Base-by-base conservation (phyloP, 208 protist species). In the Trypanosoma conorhini region DNA sequence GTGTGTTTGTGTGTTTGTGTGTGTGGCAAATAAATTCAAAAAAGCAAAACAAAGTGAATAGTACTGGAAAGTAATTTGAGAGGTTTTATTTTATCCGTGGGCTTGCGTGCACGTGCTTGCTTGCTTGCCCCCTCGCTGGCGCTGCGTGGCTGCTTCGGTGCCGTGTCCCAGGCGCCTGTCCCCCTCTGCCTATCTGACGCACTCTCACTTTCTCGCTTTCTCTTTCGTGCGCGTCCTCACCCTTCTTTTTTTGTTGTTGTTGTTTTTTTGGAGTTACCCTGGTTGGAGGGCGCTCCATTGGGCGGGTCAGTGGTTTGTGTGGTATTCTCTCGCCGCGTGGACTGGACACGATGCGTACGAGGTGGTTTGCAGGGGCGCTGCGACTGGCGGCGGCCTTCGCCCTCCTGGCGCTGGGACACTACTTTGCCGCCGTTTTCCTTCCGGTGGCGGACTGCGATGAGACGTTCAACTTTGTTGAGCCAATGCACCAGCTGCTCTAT, bases 381-480 rank as follows among this genome's bases (percentile, higher is more conserved):
- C 74, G 81, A 64, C 79, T 84, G 74, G 33, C 84, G 28, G 80
- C 82, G 13, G 79, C 77, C 26, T 85, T 88, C 52, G 51, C 65
- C 10, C 69, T 90, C 35, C 68, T 91, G 17, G n/a, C 67, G 15
- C 46, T 86, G 35, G 63, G 70, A 13, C 83, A 89, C 62, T 88
- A 82, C 79, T 86, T 86, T 35, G 80, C 85, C 12, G 72, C 88
- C 1, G 59, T 46, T 31, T 85, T 92, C 64, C 74, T 94, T 54
- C 85, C 85, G 38, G 87, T 99, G 12, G 66, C 80, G 8, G 98
- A 99, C 85, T 98, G 97, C 77, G 97, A 99, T 75, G 97, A 99
- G 72, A 93, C 83, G 7, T 99, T 92, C 81, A 99, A 99, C 81
- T 99, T 98, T 76, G 96, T 98, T 86, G 98, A 99, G 80, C 97